These are phyloP conservation scores for Neurospora sp. DNA, from an alignment of 495 filamentous ascomycete genomes.

Conservation along the genomic window DNA sequence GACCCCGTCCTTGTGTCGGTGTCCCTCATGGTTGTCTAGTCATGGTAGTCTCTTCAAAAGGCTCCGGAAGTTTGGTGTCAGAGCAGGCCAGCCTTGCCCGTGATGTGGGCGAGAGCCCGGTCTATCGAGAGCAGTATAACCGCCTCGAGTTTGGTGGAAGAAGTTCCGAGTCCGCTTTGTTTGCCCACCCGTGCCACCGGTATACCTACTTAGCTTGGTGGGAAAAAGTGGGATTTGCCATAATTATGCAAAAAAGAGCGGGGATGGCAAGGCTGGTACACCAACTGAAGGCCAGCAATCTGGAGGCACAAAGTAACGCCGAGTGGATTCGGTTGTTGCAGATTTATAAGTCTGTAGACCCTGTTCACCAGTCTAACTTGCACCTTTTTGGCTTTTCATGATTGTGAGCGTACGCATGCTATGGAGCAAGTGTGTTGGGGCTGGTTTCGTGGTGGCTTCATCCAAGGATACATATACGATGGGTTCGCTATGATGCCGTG, in stretches of 20 bases:
- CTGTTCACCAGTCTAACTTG: not conserved
- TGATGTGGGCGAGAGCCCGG: not conserved
- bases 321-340: not conserved
- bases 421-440: not conserved
- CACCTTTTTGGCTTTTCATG: not conserved
- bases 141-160: not conserved
- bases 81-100: not conserved
- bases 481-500: not conserved
- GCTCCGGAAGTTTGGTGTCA: too few relatives aligned
- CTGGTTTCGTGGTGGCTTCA: not conserved
- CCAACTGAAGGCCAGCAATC: not conserved
- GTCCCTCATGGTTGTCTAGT: not conserved
- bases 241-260: not conserved
- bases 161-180: not conserved
- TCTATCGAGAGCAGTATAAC: not conserved
- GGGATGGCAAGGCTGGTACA: not conserved
- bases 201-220: not conserved
- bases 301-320: not conserved
- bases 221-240: not conserved
- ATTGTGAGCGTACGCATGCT: not conserved
- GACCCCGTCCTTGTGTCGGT: not conserved
- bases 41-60: not conserved
- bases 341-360: not conserved
- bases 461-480: not conserved
- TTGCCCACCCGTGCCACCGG: not conserved